These are phyloP conservation scores for Pseudonectria foliicola DNA, from an alignment of 2,329 filamentous ascomycete species.

Conservation along the genomic window DNA sequence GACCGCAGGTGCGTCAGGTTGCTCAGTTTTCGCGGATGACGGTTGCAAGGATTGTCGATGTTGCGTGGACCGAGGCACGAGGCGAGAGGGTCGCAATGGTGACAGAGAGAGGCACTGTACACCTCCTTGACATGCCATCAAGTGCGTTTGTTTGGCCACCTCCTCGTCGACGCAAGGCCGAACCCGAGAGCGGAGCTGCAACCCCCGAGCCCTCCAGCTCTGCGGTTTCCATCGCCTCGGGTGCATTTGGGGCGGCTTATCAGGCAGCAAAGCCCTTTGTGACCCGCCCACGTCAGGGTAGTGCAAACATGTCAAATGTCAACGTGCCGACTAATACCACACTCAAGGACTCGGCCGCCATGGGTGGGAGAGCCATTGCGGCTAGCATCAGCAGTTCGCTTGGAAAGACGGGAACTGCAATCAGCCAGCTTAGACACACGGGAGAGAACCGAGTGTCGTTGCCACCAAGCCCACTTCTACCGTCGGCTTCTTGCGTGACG, in stretches of 20 bases:
- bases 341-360: conserved; percentile 55
- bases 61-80: conserved; percentile 76
- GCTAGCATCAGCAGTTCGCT: conserved; percentile 68
- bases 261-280: conserved; percentile 59
- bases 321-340: conserved; percentile 33
- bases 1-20: conserved; percentile 68
- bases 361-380: conserved; percentile 65
- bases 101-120: conserved; percentile 90
- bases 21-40: conserved; percentile 89
- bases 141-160: conserved; percentile 85
- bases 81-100: conserved; percentile 82
- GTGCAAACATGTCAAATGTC: conserved; percentile 21
- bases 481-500: conserved; percentile 52
- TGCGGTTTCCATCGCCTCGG: conserved; percentile 63
- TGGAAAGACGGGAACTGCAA: conserved; percentile 62
- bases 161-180: conserved; percentile 45
- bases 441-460: conserved; percentile 69
- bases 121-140: conserved; percentile 79
- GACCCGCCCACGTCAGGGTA: conserved; percentile 47
- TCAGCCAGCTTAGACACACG: conserved; percentile 65
- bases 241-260: conserved; percentile 62
- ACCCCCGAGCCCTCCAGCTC: conserved; percentile 42
- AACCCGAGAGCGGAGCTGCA: conserved; percentile 38
- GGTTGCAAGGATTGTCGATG: conserved; percentile 81
- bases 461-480: conserved; percentile 46